Evolutionary conservation across 2,329 filamentous ascomycete genomes (phyloP).

Genomic region (Aspergillus sp.): DNA sequence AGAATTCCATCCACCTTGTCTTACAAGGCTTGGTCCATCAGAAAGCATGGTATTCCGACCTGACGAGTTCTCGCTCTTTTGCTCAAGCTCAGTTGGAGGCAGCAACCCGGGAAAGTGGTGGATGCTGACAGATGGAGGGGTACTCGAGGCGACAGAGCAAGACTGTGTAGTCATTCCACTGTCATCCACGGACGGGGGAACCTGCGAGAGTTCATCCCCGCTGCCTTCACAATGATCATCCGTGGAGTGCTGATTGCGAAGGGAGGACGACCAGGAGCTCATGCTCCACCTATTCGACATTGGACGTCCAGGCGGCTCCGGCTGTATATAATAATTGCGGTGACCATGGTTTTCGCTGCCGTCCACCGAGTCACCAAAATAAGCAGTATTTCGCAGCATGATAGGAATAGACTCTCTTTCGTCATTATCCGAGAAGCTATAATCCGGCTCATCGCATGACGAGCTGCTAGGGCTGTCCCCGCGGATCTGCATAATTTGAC

Average conservation of each 20-base stretch:
- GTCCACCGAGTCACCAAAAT: conserved; percentile 29
- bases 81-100: conserved; percentile 31
- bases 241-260: conserved; percentile 29
- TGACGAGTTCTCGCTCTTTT: conserved; percentile 29
- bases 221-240: conserved; percentile 33
- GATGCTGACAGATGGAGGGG: conserved; percentile 35
- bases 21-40: conserved; percentile 50
- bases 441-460: conserved; percentile 34
- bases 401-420: conserved; percentile 54
- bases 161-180: conserved; percentile 27
- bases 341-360: conserved; percentile 27
- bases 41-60: conserved; percentile 40
- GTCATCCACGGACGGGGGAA: conserved; percentile 19
- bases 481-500: conserved; percentile 46
- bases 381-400: conserved; percentile 47
- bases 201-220: conserved; percentile 30
- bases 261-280: conserved; percentile 41
- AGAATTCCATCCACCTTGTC: conserved; percentile 50
- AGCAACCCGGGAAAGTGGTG: conserved; percentile 8
- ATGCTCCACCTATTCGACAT: conserved; percentile 37
- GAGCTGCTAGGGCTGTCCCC: conserved; percentile 40
- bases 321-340: conserved; percentile 15
- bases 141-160: conserved; percentile 29
- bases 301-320: conserved; percentile 6
- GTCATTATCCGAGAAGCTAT: conserved; percentile 42